Evolutionary conservation across 257 asterid genomes (phyloP).

Genomic region (Solanum virginianum): DNA sequence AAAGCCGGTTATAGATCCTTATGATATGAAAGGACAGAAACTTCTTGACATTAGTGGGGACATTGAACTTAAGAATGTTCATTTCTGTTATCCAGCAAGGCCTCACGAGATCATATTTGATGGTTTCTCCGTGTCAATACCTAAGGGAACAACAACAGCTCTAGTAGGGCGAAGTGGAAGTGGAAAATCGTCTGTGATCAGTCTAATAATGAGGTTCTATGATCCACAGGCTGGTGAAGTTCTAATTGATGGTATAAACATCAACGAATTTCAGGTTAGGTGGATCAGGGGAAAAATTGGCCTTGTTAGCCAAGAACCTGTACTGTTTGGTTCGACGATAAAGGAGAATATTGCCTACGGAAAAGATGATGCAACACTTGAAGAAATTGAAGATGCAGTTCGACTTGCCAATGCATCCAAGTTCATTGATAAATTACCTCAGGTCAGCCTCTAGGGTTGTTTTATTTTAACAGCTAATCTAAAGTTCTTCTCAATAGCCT

Average conservation of each 20-base stretch:
- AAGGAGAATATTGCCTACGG: slow-evolving; percentile 76
- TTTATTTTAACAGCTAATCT: not conserved
- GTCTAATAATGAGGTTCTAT: slow-evolving; percentile 40
- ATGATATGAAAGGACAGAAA: slow-evolving; percentile 39
- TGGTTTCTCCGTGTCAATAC: slow-evolving; percentile 50
- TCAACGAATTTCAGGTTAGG: slow-evolving; percentile 32
- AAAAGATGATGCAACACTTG: slow-evolving; percentile 51
- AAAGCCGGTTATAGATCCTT: slow-evolving; percentile 56
- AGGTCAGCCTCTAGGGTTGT: slow-evolving; percentile 18
- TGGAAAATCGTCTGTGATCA: slow-evolving; percentile 43
- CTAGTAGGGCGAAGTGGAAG: slow-evolving; percentile 52
- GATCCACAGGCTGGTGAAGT: slow-evolving; percentile 46
- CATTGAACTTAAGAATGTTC: slow-evolving; percentile 45
- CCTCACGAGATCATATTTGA: slow-evolving; percentile 51
- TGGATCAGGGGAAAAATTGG: slow-evolving; percentile 51
- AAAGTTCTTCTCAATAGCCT: not conserved
- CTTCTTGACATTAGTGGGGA: slow-evolving; percentile 45
- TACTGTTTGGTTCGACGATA: slow-evolving; percentile 9
- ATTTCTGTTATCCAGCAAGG: slow-evolving; percentile 69
- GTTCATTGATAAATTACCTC: slow-evolving; percentile 63
- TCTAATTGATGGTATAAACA: slow-evolving; percentile 34
- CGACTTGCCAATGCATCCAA: slow-evolving; percentile 72
- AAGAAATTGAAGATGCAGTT: slow-evolving; percentile 49
- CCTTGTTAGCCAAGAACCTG: slow-evolving; percentile 50
- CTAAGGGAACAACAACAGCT: slow-evolving; percentile 56